phyloP scores from a whole-genome alignment of 2,329 filamentous ascomycete species.

The Sclerotinia nivalis region DNA sequence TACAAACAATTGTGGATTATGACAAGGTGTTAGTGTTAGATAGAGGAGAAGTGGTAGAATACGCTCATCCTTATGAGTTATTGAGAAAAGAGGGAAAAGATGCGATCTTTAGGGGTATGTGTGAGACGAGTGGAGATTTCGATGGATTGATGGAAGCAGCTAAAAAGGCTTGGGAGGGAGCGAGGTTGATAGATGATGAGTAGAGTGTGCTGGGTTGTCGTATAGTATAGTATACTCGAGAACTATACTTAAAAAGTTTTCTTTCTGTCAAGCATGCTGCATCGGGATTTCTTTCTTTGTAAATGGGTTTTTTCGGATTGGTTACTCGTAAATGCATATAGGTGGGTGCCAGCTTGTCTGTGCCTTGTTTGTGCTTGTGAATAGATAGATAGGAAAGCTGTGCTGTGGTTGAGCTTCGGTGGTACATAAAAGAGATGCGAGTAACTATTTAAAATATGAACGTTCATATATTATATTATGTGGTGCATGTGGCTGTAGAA shows the following conservation, averaged over 20 bases:
- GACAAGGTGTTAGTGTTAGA: conserved; percentile 96
- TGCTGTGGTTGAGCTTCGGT: not conserved
- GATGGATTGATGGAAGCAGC: conserved; percentile 58
- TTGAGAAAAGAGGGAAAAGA: conserved; percentile 62
- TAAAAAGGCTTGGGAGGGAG: conserved; percentile 47
- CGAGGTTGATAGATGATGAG: conserved; percentile 45
- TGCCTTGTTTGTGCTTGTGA: not conserved
- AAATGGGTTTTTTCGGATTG: conserved; percentile 4
- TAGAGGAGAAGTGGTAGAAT: conserved; percentile 84
- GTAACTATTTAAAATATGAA: not conserved
- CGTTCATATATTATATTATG: not conserved
- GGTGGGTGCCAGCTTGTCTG: not conserved
- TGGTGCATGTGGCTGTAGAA: not conserved
- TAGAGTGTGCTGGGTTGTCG: conserved; percentile 19
- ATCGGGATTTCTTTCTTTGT: not conserved
- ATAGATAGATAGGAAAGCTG: not conserved
- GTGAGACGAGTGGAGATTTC: conserved; percentile 65
- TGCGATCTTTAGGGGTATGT: conserved; percentile 63
- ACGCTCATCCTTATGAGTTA: conserved; percentile 83
- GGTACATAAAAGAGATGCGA: not conserved
- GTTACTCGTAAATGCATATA: not conserved
- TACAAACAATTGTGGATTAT: conserved; percentile 97
- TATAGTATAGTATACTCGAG: not conserved
- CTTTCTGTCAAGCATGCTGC: not conserved
- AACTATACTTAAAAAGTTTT: not conserved